Percentiles rank a stretch among this genome's conserved stretches.
These are phyloP conservation scores for Paxillus involutus DNA, from an alignment of 768 basidiomycete species.

Conservation along the genomic window DNA sequence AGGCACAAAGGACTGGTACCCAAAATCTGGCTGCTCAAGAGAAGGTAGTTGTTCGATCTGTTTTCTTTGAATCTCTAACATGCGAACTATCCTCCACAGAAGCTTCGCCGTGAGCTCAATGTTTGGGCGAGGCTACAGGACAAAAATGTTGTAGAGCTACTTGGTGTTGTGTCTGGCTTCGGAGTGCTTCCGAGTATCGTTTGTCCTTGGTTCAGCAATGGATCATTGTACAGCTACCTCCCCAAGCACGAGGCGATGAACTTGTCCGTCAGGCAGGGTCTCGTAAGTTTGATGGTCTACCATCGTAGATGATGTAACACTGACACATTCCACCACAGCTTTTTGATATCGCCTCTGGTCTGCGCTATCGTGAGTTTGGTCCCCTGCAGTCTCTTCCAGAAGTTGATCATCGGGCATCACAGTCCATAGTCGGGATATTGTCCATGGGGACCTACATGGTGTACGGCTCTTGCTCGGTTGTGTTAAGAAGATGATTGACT, in stretches of 20 bases:
- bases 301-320: not conserved
- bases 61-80: not conserved
- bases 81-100: slow-evolving; percentile 6
- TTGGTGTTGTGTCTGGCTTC: slow-evolving; percentile 29
- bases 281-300: slow-evolving; percentile 11
- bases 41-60: slow-evolving; percentile 11
- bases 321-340: slow-evolving; percentile 11
- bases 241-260: not conserved
- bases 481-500: not conserved
- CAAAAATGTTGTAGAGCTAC: slow-evolving; percentile 30
- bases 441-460: slow-evolving; percentile 39
- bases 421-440: slow-evolving; percentile 24
- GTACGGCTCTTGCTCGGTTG: slow-evolving; percentile 14
- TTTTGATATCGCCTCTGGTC: slow-evolving; percentile 20
- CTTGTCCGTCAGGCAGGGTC: not conserved
- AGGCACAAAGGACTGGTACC: not conserved
- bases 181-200: slow-evolving; percentile 31
- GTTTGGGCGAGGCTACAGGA: slow-evolving; percentile 17
- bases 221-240: slow-evolving; percentile 25
- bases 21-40: not conserved
- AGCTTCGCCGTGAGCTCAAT: slow-evolving; percentile 29
- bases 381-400: not conserved
- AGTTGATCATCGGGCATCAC: no score
- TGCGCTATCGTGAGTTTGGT: slow-evolving; percentile 19
- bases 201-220: slow-evolving; percentile 32